A percentile compares a stretch with the other conserved stretches of the same genome.
These are phyloP conservation scores for Pyrenochaeta sp. DNA, from an alignment of 2,329 filamentous ascomycete species.

Conservation along the genomic window DNA sequence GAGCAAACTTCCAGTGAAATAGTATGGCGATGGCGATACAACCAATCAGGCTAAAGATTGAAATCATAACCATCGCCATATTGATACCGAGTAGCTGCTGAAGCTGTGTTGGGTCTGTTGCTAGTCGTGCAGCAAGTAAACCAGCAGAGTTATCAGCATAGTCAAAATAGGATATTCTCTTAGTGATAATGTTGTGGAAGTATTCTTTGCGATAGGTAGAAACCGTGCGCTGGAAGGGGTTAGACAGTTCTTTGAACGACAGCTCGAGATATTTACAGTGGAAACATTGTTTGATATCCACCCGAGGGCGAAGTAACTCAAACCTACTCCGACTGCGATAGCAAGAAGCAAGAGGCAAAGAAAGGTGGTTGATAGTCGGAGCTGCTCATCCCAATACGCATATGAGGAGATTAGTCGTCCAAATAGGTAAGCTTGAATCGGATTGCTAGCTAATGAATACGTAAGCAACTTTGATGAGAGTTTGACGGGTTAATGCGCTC, in stretches of 20 bases:
- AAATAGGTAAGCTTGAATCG: slow-evolving; percentile 35
- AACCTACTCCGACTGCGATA: slow-evolving; percentile 27
- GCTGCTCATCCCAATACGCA: slow-evolving; percentile 22
- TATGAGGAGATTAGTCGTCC: slow-evolving; percentile 33
- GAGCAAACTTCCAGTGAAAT: slow-evolving; percentile 84
- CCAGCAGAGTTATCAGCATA: slow-evolving; percentile 86
- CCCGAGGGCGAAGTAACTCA: slow-evolving; percentile 32
- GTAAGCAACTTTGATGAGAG: not conserved
- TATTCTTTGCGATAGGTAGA: slow-evolving; percentile 83
- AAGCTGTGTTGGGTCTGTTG: slow-evolving; percentile 40
- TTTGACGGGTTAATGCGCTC: slow-evolving; percentile 2
- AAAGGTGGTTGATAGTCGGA: slow-evolving; percentile 30
- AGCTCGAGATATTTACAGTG: slow-evolving; percentile 16
- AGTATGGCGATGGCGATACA: slow-evolving; percentile 72
- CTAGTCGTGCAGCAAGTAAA: slow-evolving; percentile 72
- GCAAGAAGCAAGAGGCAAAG: slow-evolving; percentile 55
- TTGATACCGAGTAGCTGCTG: slow-evolving; percentile 38
- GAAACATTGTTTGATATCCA: slow-evolving; percentile 37
- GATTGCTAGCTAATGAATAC: slow-evolving; percentile 20
- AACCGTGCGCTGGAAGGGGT: slow-evolving; percentile 18
- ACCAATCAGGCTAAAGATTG: slow-evolving; percentile 77
- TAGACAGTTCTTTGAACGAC: not conserved
- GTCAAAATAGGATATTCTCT: slow-evolving; percentile 94
- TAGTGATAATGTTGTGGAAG: slow-evolving; percentile 85
- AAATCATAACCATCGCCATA: slow-evolving; percentile 80